These are phyloP conservation scores for Plasmodium sp. DNA, from an alignment of 169 alveolate species.

Conservation along the genomic window DNA sequence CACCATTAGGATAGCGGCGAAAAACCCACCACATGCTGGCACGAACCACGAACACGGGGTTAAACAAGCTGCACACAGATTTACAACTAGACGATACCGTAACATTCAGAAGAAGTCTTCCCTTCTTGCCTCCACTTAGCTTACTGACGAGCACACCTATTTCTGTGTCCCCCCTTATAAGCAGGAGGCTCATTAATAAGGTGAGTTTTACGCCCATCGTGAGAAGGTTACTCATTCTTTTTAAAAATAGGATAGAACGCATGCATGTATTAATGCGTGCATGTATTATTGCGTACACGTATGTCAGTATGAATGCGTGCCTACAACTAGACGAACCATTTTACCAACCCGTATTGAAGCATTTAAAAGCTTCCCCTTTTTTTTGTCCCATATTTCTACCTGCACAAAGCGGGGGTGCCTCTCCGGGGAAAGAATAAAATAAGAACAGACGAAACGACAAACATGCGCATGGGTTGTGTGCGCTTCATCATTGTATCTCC, in stretches of 20 bases:
- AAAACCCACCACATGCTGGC: not conserved
- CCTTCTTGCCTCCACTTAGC: not conserved
- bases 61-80: not conserved
- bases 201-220: not conserved
- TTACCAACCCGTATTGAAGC: not conserved
- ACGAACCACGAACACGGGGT: not conserved
- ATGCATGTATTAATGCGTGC: not conserved
- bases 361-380: not conserved
- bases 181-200: not conserved
- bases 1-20: not conserved
- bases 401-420: not conserved
- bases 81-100: slow-evolving; percentile 2
- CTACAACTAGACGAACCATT: not conserved
- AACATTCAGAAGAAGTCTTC: slow-evolving; percentile 3
- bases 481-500: not conserved
- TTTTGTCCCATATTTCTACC: not conserved
- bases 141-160: not conserved
- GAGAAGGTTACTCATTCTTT: slow-evolving; percentile 2
- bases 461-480: not conserved
- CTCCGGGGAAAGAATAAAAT: not conserved
- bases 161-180: slow-evolving; percentile 1
- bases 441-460: not conserved
- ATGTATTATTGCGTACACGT: not conserved
- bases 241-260: not conserved
- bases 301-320: not conserved